These are phyloP conservation scores for Coemansia sp. DNA, from an alignment of 371 early-diverging fungal species.

Conservation along the genomic window DNA sequence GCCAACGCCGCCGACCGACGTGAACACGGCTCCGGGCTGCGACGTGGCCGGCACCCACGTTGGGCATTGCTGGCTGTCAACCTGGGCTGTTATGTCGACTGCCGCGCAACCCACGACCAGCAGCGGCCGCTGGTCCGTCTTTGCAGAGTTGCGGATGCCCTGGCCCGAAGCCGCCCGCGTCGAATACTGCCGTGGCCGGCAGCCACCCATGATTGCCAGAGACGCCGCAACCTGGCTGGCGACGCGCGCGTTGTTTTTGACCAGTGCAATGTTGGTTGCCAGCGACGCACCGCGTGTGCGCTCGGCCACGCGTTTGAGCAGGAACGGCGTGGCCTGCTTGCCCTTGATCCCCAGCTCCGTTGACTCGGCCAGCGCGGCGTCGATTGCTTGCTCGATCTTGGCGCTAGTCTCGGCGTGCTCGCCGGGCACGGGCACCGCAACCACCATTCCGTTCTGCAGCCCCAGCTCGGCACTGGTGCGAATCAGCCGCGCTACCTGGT, in stretches of 20 bases:
- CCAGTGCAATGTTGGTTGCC: conserved; percentile 82
- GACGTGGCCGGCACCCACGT: conserved; percentile 57
- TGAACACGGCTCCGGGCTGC: conserved; percentile 65
- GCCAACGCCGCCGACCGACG: conserved; percentile 85
- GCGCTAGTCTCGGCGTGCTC: conserved; percentile 63
- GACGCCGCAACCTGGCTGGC: conserved; percentile 75
- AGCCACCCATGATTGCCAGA: conserved; percentile 46
- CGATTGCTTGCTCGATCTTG: conserved; percentile 68
- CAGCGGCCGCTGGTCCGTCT: conserved; percentile 39
- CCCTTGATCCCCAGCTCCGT: conserved; percentile 64
- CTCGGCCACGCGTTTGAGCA: conserved; percentile 77
- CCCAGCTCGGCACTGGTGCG: conserved; percentile 66
- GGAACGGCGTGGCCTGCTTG: conserved; percentile 88
- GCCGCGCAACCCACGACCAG: conserved; percentile 83
- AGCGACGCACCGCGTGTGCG: conserved; percentile 81
- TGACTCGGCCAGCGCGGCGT: conserved; percentile 68
- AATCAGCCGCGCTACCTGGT: conserved; percentile 70
- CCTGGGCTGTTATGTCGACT: conserved; percentile 63
- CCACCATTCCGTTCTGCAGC: conserved; percentile 76
- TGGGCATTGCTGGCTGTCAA: conserved; percentile 8
- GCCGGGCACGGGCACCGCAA: conserved; percentile 88
- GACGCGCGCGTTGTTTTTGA: conserved; percentile 86
- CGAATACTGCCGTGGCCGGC: neutral
- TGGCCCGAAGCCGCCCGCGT: neutral
- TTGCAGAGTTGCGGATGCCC: neutral